Evolutionary conservation across 139 green algal species (phyloP).

Genomic region (Spirogloea muscicola): DNA sequence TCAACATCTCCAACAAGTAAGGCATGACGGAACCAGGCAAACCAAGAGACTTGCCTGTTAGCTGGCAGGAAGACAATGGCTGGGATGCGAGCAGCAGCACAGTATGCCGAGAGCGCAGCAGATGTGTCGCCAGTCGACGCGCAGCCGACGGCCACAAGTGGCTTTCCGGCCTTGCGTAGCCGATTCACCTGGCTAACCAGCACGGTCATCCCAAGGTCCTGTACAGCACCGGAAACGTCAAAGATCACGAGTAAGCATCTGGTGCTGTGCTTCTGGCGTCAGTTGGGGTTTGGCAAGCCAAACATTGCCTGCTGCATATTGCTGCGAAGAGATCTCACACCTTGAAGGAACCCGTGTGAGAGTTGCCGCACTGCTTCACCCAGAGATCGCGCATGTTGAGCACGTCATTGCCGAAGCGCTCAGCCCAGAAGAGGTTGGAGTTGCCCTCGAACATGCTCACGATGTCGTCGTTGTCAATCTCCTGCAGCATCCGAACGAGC

Average conservation of each 20-base stretch:
- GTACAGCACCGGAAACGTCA: too few relatives aligned
- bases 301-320: too few relatives aligned
- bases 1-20: too few relatives aligned
- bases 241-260: too few relatives aligned
- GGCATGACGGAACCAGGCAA: too few relatives aligned
- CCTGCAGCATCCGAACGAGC: too few relatives aligned
- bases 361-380: constrained; percentile 99
- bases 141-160: constrained; percentile 92
- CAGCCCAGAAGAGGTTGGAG: constrained; percentile 98
- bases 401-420: constrained; percentile 87
- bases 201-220: constrained; percentile 98
- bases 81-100: constrained; percentile 90
- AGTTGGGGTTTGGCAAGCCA: too few relatives aligned
- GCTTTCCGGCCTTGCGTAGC: constrained; percentile 78
- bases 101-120: constrained; percentile 95
- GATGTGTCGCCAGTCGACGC: constrained; percentile 98
- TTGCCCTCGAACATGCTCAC: constrained; percentile 99
- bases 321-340: too few relatives aligned
- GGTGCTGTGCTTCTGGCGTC: too few relatives aligned
- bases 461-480: constrained; percentile 87
- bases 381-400: constrained; percentile 96
- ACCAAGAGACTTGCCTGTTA: constrained; percentile 82
- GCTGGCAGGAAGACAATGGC: constrained; percentile 98
- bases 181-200: constrained; percentile 90
- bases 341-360: constrained; percentile 98